These are phyloP conservation scores for Coffea eugenioides DNA, from an alignment of 257 asterid species.

Conservation along the genomic window DNA sequence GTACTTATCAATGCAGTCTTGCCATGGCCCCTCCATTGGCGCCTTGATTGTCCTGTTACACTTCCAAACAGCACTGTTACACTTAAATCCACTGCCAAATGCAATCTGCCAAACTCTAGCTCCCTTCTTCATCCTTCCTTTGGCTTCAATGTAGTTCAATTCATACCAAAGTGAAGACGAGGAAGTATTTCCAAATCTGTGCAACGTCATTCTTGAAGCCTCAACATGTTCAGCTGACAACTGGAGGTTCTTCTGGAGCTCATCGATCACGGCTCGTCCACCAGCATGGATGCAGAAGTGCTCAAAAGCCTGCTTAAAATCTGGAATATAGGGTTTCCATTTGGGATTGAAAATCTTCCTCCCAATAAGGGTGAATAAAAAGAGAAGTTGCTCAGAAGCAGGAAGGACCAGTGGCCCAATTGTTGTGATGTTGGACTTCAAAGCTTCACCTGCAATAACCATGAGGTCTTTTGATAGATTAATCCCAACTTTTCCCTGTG, in stretches of 20 bases:
- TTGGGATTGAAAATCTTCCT: conserved; percentile 73
- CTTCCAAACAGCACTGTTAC: conserved; percentile 87
- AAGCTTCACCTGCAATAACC: conserved; percentile 87
- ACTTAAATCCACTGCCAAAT: conserved; percentile 81
- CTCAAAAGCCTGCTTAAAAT: conserved; percentile 77
- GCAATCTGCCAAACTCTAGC: conserved; percentile 87
- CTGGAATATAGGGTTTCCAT: conserved; percentile 89
- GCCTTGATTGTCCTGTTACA: conserved; percentile 62
- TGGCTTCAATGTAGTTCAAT: conserved; percentile 59
- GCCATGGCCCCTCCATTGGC: conserved; percentile 70
- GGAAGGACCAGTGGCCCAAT: conserved; percentile 85
- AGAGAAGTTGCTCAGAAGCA: conserved; percentile 75
- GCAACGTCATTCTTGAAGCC: conserved; percentile 89
- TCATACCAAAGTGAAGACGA: conserved; percentile 90
- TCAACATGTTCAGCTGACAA: conserved; percentile 86
- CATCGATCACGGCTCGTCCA: conserved; percentile 85
- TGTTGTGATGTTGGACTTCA: conserved; percentile 81
- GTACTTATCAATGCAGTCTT: conserved; percentile 67
- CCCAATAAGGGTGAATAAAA: conserved; percentile 71
- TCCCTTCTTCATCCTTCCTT: conserved; percentile 80
- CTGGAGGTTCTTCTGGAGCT: conserved; percentile 81
- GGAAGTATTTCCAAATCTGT: conserved; percentile 75
- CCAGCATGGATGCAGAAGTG: conserved; percentile 92
- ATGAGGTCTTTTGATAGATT: conserved; percentile 73
- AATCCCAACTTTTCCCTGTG: conserved; percentile 74